Percentiles rank a stretch among this genome's conserved stretches.
These are phyloP conservation scores for Helenozyma baotianmanensis DNA, from an alignment of 805 yeast genomes.

Conservation along the genomic window DNA sequence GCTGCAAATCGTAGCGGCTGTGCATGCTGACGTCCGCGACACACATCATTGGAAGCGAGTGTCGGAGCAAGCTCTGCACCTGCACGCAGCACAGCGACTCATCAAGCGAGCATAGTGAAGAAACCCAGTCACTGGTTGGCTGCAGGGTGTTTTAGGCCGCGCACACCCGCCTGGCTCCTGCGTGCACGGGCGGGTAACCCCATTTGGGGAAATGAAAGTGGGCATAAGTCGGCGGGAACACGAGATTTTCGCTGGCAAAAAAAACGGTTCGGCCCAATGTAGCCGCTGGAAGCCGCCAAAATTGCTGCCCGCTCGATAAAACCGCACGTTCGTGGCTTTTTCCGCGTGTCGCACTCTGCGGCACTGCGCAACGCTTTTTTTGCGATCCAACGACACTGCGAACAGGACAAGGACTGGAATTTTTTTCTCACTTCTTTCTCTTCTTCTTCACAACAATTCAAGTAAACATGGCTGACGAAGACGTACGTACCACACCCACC, in stretches of 20 bases:
- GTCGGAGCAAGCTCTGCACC: neutral
- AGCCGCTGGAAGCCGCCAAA: no score
- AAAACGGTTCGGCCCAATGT: no score
- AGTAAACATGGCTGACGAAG: conserved; percentile 38
- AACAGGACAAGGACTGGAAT: conserved; percentile 9
- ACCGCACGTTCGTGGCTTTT: no score
- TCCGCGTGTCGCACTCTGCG: no score
- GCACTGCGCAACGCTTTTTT: neutral
- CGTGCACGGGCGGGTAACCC: conserved; percentile 5
- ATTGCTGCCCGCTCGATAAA: no score
- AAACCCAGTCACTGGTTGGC: neutral
- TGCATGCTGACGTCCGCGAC: neutral
- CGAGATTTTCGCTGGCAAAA: no score
- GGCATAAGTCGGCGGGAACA: no score
- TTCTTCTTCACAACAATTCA: conserved; percentile 15
- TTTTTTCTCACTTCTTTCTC: conserved; percentile 18
- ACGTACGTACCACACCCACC: conserved; percentile 23
- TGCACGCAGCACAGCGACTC: conserved; percentile 3
- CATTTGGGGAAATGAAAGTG: neutral
- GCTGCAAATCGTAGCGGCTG: no score
- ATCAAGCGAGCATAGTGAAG: conserved; percentile 1
- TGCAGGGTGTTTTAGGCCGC: conserved; percentile 1
- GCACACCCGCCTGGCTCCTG: conserved; percentile 1
- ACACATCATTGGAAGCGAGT: neutral
- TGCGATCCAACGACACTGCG: conserved; percentile 15